These are phyloP conservation scores for Dactylonectria macrodidyma DNA, from an alignment of 2,329 filamentous ascomycete genomes.

Conservation along the genomic window DNA sequence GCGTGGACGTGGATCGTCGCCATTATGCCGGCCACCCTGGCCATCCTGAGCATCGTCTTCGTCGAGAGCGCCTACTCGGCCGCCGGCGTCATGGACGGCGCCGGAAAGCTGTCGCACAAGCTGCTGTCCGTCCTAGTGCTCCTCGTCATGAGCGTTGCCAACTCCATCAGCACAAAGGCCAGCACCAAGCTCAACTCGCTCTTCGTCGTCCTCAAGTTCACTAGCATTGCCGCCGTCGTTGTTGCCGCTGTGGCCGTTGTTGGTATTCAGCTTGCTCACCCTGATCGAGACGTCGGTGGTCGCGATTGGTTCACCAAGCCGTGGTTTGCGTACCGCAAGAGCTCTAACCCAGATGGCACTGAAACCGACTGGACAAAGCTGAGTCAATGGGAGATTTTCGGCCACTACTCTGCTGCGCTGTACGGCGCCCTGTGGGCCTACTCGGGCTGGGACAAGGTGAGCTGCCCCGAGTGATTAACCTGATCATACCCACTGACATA, in stretches of 20 bases:
- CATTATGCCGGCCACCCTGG: constrained; percentile 75
- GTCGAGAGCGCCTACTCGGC: constrained; percentile 72
- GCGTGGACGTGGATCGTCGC: constrained; percentile 77
- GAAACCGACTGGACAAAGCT: constrained; percentile 64
- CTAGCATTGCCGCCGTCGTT: constrained; percentile 64
- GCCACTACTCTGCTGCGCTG: constrained; percentile 72
- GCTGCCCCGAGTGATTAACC: constrained; percentile 23
- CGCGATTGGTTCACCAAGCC: constrained; percentile 66
- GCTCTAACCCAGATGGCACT: constrained; percentile 63
- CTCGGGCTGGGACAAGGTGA: constrained; percentile 76
- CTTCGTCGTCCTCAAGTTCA: constrained; percentile 69
- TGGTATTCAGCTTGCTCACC: constrained; percentile 56
- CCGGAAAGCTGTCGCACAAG: constrained; percentile 63
- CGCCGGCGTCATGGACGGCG: constrained; percentile 61
- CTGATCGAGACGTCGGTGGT: constrained; percentile 58
- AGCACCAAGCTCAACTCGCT: constrained; percentile 70
- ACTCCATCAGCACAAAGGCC: constrained; percentile 69
- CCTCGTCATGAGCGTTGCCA: constrained; percentile 63
- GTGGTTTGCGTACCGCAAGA: constrained; percentile 70
- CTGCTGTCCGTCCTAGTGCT: constrained; percentile 65
- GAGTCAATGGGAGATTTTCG: constrained; percentile 70
- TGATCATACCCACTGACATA: background rate
- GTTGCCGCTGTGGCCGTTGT: constrained; percentile 65
- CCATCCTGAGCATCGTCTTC: constrained; percentile 76
- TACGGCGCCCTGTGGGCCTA: constrained; percentile 77